Conservation (phyloP, 2,329 filamentous ascomycete genomes). For the Claviceps sorghi region DNA sequence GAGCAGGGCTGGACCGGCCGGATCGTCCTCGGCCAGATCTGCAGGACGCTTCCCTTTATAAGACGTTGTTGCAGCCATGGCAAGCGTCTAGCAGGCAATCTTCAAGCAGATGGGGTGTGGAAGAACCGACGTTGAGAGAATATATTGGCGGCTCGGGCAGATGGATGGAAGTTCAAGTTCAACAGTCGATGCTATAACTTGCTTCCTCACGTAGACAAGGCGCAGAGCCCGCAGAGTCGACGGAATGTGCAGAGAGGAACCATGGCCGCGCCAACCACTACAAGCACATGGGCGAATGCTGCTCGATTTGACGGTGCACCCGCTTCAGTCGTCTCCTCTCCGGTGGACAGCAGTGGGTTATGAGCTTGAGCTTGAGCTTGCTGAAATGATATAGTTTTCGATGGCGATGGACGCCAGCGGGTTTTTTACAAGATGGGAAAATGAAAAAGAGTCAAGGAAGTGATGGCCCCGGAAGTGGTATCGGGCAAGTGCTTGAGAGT, state of each 20-base stretch:
- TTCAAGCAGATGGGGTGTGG: not conserved
- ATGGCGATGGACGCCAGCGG: too few relatives aligned
- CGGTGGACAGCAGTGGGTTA: too few relatives aligned
- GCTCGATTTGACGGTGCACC: not conserved
- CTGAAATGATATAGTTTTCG: too few relatives aligned
- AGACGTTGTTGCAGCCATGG: slow-evolving; percentile 3
- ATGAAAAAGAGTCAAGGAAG: too few relatives aligned
- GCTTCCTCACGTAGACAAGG: not conserved
- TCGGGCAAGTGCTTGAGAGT: too few relatives aligned
- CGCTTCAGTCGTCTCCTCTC: too few relatives aligned
- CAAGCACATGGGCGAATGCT: not conserved
- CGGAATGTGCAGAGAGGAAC: not conserved
- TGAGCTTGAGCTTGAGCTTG: too few relatives aligned
- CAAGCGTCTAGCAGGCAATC: not conserved
- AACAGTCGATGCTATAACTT: not conserved
- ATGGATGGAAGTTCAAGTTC: not conserved
- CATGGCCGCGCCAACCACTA: not conserved
- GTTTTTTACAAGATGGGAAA: too few relatives aligned
- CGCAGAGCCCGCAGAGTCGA: not conserved
- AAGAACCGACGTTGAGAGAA: not conserved
- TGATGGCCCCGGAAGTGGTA: too few relatives aligned
- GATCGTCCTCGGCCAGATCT: slow-evolving; percentile 1
- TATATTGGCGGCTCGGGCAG: not conserved
- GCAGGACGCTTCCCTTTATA: slow-evolving; percentile 2
- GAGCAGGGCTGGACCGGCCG: not conserved